phyloP scores from a whole-genome alignment of 106 monocot species.

The Dactylorhiza incarnata region DNA sequence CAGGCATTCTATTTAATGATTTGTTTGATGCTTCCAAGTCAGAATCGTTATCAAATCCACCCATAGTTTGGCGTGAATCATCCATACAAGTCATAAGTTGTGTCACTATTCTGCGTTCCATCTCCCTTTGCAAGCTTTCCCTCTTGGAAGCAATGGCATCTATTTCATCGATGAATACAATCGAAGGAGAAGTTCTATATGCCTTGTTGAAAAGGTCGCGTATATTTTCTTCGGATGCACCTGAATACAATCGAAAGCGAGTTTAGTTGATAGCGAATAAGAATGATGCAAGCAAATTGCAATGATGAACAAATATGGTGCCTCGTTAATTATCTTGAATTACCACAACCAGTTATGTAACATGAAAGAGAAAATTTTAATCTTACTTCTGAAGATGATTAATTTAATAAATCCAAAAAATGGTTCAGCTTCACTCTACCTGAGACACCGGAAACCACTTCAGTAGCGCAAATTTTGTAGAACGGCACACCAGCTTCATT shows the following conservation, averaged over 20 bases:
- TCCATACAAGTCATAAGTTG: slow-evolving; percentile 99
- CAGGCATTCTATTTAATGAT: slow-evolving; percentile 42
- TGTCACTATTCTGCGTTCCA: slow-evolving; percentile 92
- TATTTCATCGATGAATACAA: slow-evolving; percentile 95
- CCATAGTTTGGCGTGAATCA: slow-evolving; percentile 56
- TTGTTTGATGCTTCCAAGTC: slow-evolving; percentile 15
- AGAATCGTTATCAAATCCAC: slow-evolving; percentile 16
- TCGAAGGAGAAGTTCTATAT: slow-evolving; percentile 77
- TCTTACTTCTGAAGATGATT: too few species aligned
- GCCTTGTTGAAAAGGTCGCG: slow-evolving; percentile 83
- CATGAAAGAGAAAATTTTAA: too few species aligned
- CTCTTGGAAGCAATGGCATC: slow-evolving; percentile 98
- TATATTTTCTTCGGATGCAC: slow-evolving; percentile 93
- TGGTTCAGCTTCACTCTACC: slow-evolving; percentile 27
- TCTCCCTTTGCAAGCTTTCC: slow-evolving; percentile 79
- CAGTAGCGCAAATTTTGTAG: slow-evolving; percentile 79
- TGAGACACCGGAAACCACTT: slow-evolving; percentile 80
- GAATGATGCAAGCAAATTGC: too few species aligned
- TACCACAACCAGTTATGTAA: too few species aligned
- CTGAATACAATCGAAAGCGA: too few species aligned
- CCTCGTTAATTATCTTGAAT: too few species aligned
- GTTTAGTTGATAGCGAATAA: too few species aligned
- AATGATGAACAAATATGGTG: too few species aligned
- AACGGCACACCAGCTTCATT: slow-evolving; percentile 89
- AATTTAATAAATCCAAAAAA: not conserved